Base-by-base conservation (phyloP, 352 stramenopile species). In the Phytophthora meadii region DNA sequence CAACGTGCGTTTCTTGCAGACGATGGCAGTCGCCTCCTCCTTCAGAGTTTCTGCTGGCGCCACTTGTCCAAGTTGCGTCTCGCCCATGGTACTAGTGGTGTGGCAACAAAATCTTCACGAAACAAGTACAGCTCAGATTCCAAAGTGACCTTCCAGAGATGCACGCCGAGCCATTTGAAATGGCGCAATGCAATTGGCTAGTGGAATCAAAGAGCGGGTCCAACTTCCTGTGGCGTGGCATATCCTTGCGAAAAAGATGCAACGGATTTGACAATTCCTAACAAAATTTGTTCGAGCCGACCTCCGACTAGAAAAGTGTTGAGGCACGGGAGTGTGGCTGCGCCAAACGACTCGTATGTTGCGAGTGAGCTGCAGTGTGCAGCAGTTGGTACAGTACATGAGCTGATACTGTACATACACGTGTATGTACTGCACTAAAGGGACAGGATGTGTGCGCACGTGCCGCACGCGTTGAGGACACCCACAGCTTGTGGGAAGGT, bases 41-140 rank as follows among this genome's bases (percentile, higher is more conserved):
- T 30, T 42, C 24, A 17, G 42, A 12, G 32, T 49, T 10, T 48
- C 42, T n/a, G 27, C 34, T 19, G 55, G 47, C 9, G n/a, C 22
- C 48, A 54, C 61, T 55, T 70, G 61, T 53, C 34, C 46, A 11
- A 70, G 32, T 15, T 55, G 46, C 5, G 46, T 50, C 48, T 70
- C 54, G 39, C 61, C 61, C 55, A 65, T 70, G 45, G 6, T 12
- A n/a, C 4, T 12, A 22, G 22, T 22, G 27, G 2, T 5, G 32
- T 14, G 41, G 14, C 37, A 42, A 19, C 37, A 48, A 47, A 25
- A 28, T 19, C 54, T 61, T 61, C 36, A 4, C 49, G 25, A 17
- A n/a, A 48, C 42, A 45, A 60, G 8, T 36, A 12, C 30, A 4
- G 30, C 30, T 14, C 30, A 12, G 30, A 36, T 36, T 36, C 9